phyloP scores from a whole-genome alignment of 2,329 filamentous ascomycete species.

The Colletotrichum limetticola region DNA sequence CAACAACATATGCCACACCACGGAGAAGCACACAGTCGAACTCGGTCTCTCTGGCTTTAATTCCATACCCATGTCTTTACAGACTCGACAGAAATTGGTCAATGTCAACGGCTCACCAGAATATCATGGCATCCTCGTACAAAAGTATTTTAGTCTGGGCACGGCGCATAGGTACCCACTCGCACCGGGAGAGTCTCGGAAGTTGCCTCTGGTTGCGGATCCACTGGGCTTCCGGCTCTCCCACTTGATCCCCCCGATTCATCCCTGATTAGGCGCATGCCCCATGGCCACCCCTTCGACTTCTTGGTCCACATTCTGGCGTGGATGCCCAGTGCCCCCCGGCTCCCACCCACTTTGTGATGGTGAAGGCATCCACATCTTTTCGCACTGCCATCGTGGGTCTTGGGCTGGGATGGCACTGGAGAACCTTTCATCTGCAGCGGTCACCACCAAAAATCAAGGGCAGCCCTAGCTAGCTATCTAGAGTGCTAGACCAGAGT shows the following conservation, averaged over 20 bases:
- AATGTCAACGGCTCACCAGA: not conserved
- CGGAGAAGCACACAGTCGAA: not conserved
- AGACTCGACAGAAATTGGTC: not conserved
- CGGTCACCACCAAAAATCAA: not conserved
- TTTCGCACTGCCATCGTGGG: constrained; percentile 30
- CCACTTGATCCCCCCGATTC: constrained; percentile 18
- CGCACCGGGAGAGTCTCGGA: constrained; percentile 25
- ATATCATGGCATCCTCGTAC: not conserved
- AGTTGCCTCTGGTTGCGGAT: not conserved
- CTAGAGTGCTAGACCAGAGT: not conserved
- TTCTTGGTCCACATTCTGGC: not conserved
- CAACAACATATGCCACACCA: not conserved
- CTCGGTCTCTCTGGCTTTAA: not conserved
- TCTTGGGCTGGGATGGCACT: constrained; percentile 14
- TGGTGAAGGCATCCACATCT: not conserved
- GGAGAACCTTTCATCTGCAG: constrained; percentile 17
- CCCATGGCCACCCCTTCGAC: constrained; percentile 3
- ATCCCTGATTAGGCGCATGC: constrained; percentile 18
- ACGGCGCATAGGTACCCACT: not conserved
- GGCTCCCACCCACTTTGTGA: not conserved
- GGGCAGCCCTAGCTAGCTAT: not conserved
- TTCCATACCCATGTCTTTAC: not conserved
- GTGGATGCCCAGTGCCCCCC: not conserved
- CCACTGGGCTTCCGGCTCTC: constrained; percentile 14
- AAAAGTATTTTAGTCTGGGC: not conserved